phyloP scores from a whole-genome alignment of 2,329 filamentous ascomycete species.

The Cercospora sp. region DNA sequence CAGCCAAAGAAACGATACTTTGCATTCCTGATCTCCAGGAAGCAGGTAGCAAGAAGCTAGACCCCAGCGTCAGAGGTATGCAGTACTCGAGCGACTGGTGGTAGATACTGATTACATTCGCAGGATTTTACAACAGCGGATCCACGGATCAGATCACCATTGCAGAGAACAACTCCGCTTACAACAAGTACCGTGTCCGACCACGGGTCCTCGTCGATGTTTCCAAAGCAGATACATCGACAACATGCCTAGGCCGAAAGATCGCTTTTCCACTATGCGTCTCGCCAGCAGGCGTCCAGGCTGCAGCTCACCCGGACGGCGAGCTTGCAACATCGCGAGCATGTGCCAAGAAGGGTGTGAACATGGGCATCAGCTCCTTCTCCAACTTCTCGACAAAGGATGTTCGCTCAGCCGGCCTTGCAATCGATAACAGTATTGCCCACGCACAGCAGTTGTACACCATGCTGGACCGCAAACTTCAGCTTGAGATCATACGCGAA shows the following conservation, averaged over 20 bases:
- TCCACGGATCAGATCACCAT: conserved; percentile 57
- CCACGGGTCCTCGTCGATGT: conserved; percentile 43
- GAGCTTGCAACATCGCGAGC: conserved; percentile 53
- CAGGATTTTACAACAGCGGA: conserved; percentile 60
- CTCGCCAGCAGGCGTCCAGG: conserved; percentile 54
- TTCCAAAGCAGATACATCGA: conserved; percentile 42
- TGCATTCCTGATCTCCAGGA: conserved; percentile 29
- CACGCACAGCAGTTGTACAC: conserved; percentile 59
- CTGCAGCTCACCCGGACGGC: conserved; percentile 53
- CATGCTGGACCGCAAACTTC: conserved; percentile 53
- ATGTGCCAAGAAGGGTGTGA: conserved; percentile 45
- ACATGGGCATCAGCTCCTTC: conserved; percentile 53
- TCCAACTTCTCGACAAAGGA: conserved; percentile 50
- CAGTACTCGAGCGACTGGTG: neutral
- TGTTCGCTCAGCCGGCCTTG: conserved; percentile 43
- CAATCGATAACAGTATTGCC: conserved; percentile 40
- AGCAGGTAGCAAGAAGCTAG: conserved; percentile 26
- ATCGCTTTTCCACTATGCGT: conserved; percentile 54
- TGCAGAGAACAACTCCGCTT: conserved; percentile 56
- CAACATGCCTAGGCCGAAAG: conserved; percentile 46
- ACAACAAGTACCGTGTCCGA: conserved; percentile 45
- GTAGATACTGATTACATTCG: neutral
- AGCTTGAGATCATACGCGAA: conserved; percentile 40
- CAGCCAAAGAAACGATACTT: conserved; percentile 24
- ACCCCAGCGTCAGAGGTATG: conserved; percentile 1